Evolutionary conservation across 441 rosid genomes (phyloP), one percentile per base, ranked within the genome.

Genomic region (Populus hybrid): DNA sequence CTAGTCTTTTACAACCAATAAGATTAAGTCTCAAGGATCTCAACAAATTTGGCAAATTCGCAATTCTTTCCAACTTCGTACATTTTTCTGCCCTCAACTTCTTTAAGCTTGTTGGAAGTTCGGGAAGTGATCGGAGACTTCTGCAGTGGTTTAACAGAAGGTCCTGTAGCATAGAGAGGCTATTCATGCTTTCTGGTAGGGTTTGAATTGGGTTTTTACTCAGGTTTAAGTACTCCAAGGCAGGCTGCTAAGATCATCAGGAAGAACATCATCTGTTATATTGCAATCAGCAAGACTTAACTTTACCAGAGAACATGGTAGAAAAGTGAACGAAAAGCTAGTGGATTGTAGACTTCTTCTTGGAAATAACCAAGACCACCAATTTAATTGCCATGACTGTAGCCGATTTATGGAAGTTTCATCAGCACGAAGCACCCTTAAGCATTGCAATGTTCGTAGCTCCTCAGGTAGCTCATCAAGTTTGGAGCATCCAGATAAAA

Each of bases 401-500:
- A 23, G 76, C 34, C 4, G 73, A 36, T 21, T 70, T 64, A 28
- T 16, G 6, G 61, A 46, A 1, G 73, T 11, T 30, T 78, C 76
- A 81, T 81, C 81, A 35, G 76, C 76, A 23, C 67, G 73, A 64
- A 81, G 79, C 73, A 74, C 81, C 65, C 67, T 77, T 38, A 38
- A 38, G 42, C 23, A 77, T 59, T 12, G 81, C 73, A 28, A 78
- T 68, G 20, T 24, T 74, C 32, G n/a, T 24, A 73, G 80, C 32
- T 70, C 78, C 12, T 38, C 20, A 10, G 79, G 76, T 24, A 74
- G 76, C 69, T 54, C 74, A 24, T 70, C 69, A 46, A 81, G 78
- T 35, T 66, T 28, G 9, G 73, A 74, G 78, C 84, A 81, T 28
- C 81, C 84, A 23, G 84, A 81, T 32, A 81, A 42, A 78, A 28